Evolutionary conservation across 108 stramenopile genomes (phyloP).

Genomic region (Skeletonema tropicum): DNA sequence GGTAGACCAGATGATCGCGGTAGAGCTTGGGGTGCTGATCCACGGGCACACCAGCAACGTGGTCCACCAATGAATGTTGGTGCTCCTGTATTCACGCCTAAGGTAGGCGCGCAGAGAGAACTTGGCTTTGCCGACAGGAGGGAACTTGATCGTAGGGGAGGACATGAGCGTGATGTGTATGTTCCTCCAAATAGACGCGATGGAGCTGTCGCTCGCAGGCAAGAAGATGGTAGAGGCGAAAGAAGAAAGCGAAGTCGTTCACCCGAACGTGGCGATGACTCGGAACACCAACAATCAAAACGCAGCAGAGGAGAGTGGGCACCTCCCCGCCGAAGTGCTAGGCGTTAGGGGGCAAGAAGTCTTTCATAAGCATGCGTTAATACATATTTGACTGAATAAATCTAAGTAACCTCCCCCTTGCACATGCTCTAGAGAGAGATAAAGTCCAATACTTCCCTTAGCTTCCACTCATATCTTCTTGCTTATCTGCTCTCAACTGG

Average conservation of each 20-base stretch:
- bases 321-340: conserved; percentile 13
- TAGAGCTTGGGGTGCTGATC: conserved; percentile 32
- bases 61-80: conserved; percentile 13
- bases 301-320: conserved; percentile 24
- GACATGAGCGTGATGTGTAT: conserved; percentile 12
- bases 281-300: conserved; percentile 11
- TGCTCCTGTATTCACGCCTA: conserved; percentile 31
- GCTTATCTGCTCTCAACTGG: no score
- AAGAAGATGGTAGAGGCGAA: conserved; percentile 6
- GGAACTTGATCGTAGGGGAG: conserved; percentile 20
- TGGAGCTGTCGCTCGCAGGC: conserved; percentile 15
- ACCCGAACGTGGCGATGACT: conserved; percentile 21
- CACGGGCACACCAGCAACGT: conserved; percentile 11
- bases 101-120: conserved; percentile 20
- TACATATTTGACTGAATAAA: not conserved
- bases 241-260: conserved; percentile 34
- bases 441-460: no score
- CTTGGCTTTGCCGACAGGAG: conserved; percentile 13
- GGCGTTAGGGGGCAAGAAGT: not conserved
- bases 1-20: conserved; percentile 3
- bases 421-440: no score
- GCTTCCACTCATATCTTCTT: no score
- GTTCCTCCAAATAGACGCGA: conserved; percentile 29
- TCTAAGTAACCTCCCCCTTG: no score
- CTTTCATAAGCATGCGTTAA: not conserved